Percentiles rank a stretch among this genome's conserved stretches.
Evolutionary conservation across 805 yeast species (phyloP).

Genomic region (Cyberlindnera amylophila): DNA sequence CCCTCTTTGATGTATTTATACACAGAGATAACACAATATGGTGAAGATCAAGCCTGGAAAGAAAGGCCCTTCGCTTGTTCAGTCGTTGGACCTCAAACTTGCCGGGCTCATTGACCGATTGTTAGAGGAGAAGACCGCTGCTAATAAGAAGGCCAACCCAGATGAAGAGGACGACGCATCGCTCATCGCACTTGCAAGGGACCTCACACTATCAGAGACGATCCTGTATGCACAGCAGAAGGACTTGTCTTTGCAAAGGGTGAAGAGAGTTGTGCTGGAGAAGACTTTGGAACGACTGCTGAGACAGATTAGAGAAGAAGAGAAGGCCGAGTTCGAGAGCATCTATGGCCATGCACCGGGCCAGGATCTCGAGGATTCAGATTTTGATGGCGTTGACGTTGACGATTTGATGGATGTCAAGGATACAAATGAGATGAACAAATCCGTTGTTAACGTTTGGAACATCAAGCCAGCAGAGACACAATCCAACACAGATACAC

Average conservation of each 20-base stretch:
- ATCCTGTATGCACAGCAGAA: constrained; percentile 57
- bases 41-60: constrained; percentile 29
- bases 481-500: background rate
- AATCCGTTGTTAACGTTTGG: constrained; percentile 75
- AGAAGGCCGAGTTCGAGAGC: constrained; percentile 43
- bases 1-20: background rate
- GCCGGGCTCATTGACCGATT: constrained; percentile 51
- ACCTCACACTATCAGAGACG: constrained; percentile 48
- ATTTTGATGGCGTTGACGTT: constrained; percentile 32
- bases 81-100: constrained; percentile 51
- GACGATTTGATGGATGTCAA: constrained; percentile 59
- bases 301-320: constrained; percentile 53
- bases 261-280: constrained; percentile 60
- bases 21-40: constrained; percentile 21
- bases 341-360: constrained; percentile 18
- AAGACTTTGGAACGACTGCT: constrained; percentile 61
- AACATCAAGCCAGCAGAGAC: constrained; percentile 28
- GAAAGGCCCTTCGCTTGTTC: constrained; percentile 24
- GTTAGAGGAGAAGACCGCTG: constrained; percentile 55
- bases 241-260: constrained; percentile 64
- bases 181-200: constrained; percentile 57
- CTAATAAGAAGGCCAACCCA: constrained; percentile 32
- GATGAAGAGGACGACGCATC: constrained; percentile 31
- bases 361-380: constrained; percentile 32
- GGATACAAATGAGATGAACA: constrained; percentile 70